A percentile compares a stretch with the other conserved stretches of the same genome.
These are phyloP conservation scores for Nicotiana tabacum DNA, from an alignment of 257 asterid genomes.

Conservation along the genomic window DNA sequence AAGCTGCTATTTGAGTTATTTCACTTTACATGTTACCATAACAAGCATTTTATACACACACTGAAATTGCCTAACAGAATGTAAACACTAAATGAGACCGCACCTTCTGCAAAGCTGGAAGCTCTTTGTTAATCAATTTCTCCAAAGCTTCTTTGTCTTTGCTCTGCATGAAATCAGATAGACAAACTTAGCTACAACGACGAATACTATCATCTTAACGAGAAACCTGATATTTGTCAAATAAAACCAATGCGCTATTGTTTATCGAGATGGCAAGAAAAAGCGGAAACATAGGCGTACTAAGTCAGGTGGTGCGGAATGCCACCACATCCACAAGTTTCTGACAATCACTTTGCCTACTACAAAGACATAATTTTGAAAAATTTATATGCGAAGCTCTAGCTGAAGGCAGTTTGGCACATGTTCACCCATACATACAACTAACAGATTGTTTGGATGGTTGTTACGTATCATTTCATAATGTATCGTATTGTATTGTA, in stretches of 20 bases:
- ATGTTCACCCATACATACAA: background rate
- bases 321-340: background rate
- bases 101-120: conserved; percentile 44
- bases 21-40: background rate
- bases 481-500: no score
- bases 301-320: background rate
- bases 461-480: no score
- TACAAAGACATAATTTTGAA: background rate
- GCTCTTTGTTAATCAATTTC: conserved; percentile 32
- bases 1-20: background rate
- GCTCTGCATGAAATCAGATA: conserved; percentile 40
- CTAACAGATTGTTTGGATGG: background rate
- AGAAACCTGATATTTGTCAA: background rate
- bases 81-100: background rate
- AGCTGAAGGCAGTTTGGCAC: background rate
- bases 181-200: background rate
- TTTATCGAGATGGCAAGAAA: background rate
- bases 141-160: conserved; percentile 60
- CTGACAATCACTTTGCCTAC: background rate
- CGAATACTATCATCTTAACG: background rate
- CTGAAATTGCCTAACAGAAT: background rate
- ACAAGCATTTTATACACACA: background rate
- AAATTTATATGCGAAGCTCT: background rate
- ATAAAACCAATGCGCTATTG: background rate
- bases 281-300: background rate